Conservation (phyloP, 306 rosid species). For the Leucaena leucocephala region DNA sequence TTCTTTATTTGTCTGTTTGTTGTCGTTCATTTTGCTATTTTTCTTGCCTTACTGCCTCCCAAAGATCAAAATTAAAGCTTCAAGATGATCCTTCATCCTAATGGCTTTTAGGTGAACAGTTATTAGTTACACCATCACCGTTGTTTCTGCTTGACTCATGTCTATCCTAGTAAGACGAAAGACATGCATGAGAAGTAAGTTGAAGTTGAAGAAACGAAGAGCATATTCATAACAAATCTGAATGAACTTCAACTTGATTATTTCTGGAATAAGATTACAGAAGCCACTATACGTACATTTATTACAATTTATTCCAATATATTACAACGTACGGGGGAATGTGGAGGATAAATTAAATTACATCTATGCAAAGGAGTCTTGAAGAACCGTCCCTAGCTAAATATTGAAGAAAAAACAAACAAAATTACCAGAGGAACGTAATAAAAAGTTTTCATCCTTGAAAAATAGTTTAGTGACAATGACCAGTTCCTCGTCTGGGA, state of each 20-base stretch:
- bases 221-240: not conserved
- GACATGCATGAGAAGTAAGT: too few species aligned
- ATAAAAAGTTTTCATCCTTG: not conserved
- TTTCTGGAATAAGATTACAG: not conserved
- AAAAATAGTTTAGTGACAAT: not conserved
- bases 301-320: not conserved
- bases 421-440: not conserved
- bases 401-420: too few species aligned
- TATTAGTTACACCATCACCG: too few species aligned
- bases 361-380: not conserved
- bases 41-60: too few species aligned
- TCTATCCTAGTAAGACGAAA: too few species aligned
- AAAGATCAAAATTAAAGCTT: too few species aligned
- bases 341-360: not conserved
- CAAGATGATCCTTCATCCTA: too few species aligned
- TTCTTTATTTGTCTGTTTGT: too few species aligned
- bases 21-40: too few species aligned
- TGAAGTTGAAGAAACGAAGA: not conserved
- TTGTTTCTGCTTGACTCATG: too few species aligned
- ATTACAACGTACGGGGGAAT: not conserved
- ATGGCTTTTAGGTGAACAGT: too few species aligned
- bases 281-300: not conserved
- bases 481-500: not conserved
- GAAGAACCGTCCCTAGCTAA: too few species aligned
- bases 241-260: not conserved